phyloP scores from a whole-genome alignment of 768 basidiomycete genomes.

The Mycena galericulata region DNA sequence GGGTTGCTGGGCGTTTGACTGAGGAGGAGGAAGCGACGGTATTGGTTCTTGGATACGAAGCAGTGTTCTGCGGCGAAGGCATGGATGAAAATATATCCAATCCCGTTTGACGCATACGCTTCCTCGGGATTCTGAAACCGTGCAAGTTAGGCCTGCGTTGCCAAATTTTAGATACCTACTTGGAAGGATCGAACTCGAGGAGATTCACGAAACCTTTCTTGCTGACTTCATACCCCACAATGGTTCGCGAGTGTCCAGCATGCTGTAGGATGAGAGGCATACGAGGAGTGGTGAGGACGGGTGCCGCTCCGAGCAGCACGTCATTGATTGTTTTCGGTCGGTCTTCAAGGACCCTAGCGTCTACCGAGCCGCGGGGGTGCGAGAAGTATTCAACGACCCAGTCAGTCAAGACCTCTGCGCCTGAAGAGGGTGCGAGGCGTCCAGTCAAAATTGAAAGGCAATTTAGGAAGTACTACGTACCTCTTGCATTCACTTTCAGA shows the following conservation, averaged over 20 bases:
- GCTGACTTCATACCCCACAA: slow-evolving; percentile 85
- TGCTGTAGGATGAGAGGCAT: slow-evolving; percentile 90
- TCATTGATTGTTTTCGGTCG: slow-evolving; percentile 59
- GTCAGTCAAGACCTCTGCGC: slow-evolving; percentile 63
- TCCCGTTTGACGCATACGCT: slow-evolving; percentile 30
- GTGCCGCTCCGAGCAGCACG: slow-evolving; percentile 60
- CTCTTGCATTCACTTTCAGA: slow-evolving; percentile 54
- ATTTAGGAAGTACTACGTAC: slow-evolving; percentile 45
- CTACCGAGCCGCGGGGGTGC: slow-evolving; percentile 23
- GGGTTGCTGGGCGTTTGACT: slow-evolving; percentile 31
- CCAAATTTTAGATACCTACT: slow-evolving; percentile 48
- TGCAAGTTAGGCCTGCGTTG: slow-evolving; percentile 14
- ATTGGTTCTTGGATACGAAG: not conserved
- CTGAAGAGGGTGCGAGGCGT: slow-evolving; percentile 44
- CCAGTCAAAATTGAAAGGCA: not conserved
- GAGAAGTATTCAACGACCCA: slow-evolving; percentile 86
- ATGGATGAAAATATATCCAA: slow-evolving; percentile 36
- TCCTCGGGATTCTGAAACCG: slow-evolving; percentile 40
- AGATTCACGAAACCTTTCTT: slow-evolving; percentile 70
- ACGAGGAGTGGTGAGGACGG: slow-evolving; percentile 68
- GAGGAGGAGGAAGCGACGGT: slow-evolving; percentile 34
- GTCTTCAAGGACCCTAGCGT: slow-evolving; percentile 39
- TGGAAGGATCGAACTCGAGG: slow-evolving; percentile 83
- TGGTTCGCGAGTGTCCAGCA: slow-evolving; percentile 86
- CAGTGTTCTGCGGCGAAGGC: slow-evolving; percentile 9